These are phyloP conservation scores for Penicillium canariense DNA, from an alignment of 495 filamentous ascomycete species.

Conservation along the genomic window DNA sequence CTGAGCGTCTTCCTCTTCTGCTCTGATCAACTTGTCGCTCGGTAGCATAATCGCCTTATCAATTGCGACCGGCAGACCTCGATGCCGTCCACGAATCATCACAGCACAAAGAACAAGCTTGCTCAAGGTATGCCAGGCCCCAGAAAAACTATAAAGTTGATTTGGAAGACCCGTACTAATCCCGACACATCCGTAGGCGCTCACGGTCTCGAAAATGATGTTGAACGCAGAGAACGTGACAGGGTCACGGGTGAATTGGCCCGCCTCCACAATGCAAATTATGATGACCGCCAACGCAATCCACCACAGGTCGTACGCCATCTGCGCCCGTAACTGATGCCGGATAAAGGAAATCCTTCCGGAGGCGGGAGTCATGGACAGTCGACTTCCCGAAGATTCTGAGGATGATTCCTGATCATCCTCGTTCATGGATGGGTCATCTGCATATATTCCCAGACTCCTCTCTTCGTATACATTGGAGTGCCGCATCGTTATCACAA, in stretches of 20 bases:
- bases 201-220: conserved; percentile 83
- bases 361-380: conserved; percentile 46
- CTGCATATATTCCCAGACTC: conserved; percentile 71
- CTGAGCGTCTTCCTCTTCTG: conserved; percentile 6
- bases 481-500: conserved; percentile 80
- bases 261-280: conserved; percentile 72
- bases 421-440: conserved; percentile 30
- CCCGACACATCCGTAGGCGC: conserved; percentile 86
- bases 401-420: conserved; percentile 34
- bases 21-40: conserved; percentile 32
- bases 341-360: conserved; percentile 65
- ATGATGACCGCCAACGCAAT: conserved; percentile 81
- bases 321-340: conserved; percentile 62
- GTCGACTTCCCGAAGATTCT: not conserved
- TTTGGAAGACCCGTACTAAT: conserved; percentile 64
- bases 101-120: conserved; percentile 70
- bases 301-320: conserved; percentile 79
- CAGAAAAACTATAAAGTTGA: conserved; percentile 61
- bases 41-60: conserved; percentile 48
- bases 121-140: conserved; percentile 59
- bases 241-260: conserved; percentile 37
- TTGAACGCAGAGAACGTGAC: conserved; percentile 53
- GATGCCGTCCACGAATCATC: conserved; percentile 70
- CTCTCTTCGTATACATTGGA: conserved; percentile 94
- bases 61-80: conserved; percentile 16